Conservation (phyloP, 495 filamentous ascomycete species). For the Penicillium flavigenum region DNA sequence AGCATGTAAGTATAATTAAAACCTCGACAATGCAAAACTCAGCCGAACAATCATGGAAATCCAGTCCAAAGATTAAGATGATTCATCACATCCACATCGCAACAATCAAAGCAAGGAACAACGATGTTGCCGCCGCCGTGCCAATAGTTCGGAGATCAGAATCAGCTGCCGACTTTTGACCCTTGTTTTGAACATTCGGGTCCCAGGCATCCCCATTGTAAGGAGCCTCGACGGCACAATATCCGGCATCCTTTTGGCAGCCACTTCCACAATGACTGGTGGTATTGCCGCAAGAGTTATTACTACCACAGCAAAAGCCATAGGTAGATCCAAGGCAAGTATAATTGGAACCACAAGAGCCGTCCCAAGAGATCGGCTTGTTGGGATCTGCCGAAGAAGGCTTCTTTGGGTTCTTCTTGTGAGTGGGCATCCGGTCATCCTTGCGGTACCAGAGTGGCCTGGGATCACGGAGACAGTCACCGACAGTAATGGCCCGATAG, state of each 20-base stretch:
- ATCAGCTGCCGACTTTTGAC: slow-evolving; percentile 22
- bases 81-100: slow-evolving; percentile 27
- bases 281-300: slow-evolving; percentile 49
- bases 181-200: slow-evolving; percentile 12
- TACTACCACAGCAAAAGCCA: slow-evolving; percentile 44
- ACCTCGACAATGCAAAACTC: neutral
- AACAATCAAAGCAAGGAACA: slow-evolving; percentile 28
- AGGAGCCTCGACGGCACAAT: slow-evolving; percentile 36
- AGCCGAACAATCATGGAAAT: slow-evolving; percentile 4
- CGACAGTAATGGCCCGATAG: slow-evolving; percentile 69
- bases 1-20: slow-evolving; percentile 17
- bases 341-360: slow-evolving; percentile 49
- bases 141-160: slow-evolving; percentile 20
- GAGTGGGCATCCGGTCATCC: slow-evolving; percentile 27
- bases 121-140: slow-evolving; percentile 25
- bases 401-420: slow-evolving; percentile 21
- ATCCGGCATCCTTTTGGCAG: slow-evolving; percentile 51
- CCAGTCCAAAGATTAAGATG: slow-evolving; percentile 6
- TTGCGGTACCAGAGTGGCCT: slow-evolving; percentile 67
- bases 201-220: slow-evolving; percentile 31
- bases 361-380: slow-evolving; percentile 47
- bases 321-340: slow-evolving; percentile 51
- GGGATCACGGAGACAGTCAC: slow-evolving; percentile 73
- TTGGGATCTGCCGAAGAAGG: slow-evolving; percentile 37
- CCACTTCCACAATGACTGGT: slow-evolving; percentile 50